Conservation (phyloP, 371 early-diverging fungal genomes). For the Actinomortierella wolfii region DNA sequence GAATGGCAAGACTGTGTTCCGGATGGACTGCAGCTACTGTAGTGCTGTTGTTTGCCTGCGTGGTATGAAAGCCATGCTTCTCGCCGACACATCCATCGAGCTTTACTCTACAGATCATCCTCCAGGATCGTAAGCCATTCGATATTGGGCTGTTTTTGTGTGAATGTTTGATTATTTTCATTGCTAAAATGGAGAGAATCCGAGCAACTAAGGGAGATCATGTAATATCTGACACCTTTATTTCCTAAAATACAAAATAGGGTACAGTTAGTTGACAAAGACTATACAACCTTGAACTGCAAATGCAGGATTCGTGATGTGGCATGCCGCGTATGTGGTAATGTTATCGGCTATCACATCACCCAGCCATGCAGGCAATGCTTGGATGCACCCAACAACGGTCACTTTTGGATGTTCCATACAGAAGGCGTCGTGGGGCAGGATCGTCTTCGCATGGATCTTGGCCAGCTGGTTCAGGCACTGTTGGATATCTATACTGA, state of each 20-base stretch:
- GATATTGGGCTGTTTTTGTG: neutral
- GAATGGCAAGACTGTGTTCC: slow-evolving; percentile 41
- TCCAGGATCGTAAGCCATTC: slow-evolving; percentile 42
- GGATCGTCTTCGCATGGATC: slow-evolving; percentile 34
- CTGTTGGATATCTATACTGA: slow-evolving; percentile 6
- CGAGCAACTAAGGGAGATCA: neutral
- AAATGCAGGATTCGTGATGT: slow-evolving; percentile 93
- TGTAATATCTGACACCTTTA: neutral
- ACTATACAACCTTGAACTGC: slow-evolving; percentile 91
- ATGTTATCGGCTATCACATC: slow-evolving; percentile 95
- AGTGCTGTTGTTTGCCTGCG: slow-evolving; percentile 35
- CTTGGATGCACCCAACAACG: slow-evolving; percentile 93
- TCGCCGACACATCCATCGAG: slow-evolving; percentile 53
- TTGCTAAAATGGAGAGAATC: neutral
- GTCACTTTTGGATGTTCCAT: slow-evolving; percentile 98
- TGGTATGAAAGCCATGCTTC: slow-evolving; percentile 53
- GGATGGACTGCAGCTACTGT: slow-evolving; percentile 47
- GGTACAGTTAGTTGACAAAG: slow-evolving; percentile 86
- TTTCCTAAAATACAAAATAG: slow-evolving; percentile 37
- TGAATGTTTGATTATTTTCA: neutral
- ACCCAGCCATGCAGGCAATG: slow-evolving; percentile 93
- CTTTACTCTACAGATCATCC: slow-evolving; percentile 54
- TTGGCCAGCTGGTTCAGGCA: slow-evolving; percentile 24
- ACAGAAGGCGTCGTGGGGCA: slow-evolving; percentile 72
- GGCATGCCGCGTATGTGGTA: slow-evolving; percentile 93